Conservation (phyloP, 371 early-diverging fungal genomes). For the Lichtheimia corymbifera region DNA sequence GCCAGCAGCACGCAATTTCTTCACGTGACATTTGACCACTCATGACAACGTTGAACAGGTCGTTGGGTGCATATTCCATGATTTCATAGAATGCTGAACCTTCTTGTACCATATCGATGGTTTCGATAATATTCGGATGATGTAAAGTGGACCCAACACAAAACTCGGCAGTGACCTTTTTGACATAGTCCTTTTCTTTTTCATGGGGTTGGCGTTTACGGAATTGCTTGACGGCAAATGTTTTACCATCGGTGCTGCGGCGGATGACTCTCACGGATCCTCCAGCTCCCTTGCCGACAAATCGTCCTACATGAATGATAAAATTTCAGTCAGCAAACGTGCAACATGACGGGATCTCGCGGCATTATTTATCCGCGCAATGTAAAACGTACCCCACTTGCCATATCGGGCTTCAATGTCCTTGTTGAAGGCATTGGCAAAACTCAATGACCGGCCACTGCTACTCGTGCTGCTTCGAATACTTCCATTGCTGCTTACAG, state of each 20-base stretch:
- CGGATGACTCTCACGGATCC: constrained; percentile 72
- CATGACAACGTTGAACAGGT: constrained; percentile 69
- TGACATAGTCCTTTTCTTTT: constrained; percentile 72
- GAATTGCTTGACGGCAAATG: constrained; percentile 82
- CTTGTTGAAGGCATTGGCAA: constrained; percentile 40
- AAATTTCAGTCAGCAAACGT: background rate
- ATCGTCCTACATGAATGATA: constrained; percentile 25
- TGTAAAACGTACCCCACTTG: constrained; percentile 44
- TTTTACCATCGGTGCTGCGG: constrained; percentile 53
- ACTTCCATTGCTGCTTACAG: background rate
- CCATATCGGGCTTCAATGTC: constrained; percentile 39
- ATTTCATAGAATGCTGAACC: constrained; percentile 62
- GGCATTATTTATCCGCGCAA: background rate
- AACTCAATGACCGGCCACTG: constrained; percentile 28
- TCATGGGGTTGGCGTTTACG: constrained; percentile 62
- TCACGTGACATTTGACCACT: constrained; percentile 59
- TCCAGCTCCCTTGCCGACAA: constrained; percentile 74
- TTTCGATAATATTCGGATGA: constrained; percentile 81
- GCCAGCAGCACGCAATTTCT: constrained; percentile 67
- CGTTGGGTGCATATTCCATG: constrained; percentile 79
- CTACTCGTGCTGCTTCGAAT: background rate
- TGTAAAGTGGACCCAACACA: constrained; percentile 78
- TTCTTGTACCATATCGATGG: constrained; percentile 74
- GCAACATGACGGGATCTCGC: background rate
- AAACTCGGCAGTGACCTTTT: constrained; percentile 78